Evolutionary conservation across 2,329 filamentous ascomycete species (phyloP), one percentile per base, ranked within the genome.

Genomic region (Neobulgaria alba): DNA sequence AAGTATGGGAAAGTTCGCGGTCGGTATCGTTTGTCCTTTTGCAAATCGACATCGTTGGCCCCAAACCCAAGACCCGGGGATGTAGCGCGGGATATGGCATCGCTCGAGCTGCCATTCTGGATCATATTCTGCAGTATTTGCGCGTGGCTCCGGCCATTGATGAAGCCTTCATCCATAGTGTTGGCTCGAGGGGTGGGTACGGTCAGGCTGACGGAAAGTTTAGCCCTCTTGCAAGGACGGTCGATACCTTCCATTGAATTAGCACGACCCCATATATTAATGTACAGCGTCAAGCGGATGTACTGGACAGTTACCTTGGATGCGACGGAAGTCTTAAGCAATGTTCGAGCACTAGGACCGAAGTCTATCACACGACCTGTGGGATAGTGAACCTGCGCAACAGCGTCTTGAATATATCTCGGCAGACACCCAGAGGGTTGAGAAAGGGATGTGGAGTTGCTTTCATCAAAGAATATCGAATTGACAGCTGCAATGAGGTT

Each of bases 1-100:
- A 89, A 87, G 69, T 98, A 98, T 46, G 86, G 87, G 61, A 92
- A 98, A 19, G 92, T 95, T 47, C 92, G 79, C 26, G 87, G 86
- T 38, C 90, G 81, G 60, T 88, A 85, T 50, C 84, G 68, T 46
- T 72, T 69, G 46, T 72, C 67, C 45, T 69, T 69, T 58, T 75
- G 67, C 47, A 72, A 65, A 48, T 72, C 70, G 49, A 69, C 64
- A 29, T 61, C 55, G 53, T 60, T 61, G 31, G 67, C 65, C 26
- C 66, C 64, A 54, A 69, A 74, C 51, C 72, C 74, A 53, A 73
- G 64, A 47, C 86, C 87, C 3, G 89, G 89, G 2, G 88, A 90
- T 32, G 88, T 92, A 29, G 87, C 85, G 59, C 88, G 78, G 36
- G 89, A 95, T 57, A 86, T 80, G 54, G 85, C 79, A 53, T 85